Conservation (phyloP, 208 protist genomes). For the Sergeia podlipaevii region DNA sequence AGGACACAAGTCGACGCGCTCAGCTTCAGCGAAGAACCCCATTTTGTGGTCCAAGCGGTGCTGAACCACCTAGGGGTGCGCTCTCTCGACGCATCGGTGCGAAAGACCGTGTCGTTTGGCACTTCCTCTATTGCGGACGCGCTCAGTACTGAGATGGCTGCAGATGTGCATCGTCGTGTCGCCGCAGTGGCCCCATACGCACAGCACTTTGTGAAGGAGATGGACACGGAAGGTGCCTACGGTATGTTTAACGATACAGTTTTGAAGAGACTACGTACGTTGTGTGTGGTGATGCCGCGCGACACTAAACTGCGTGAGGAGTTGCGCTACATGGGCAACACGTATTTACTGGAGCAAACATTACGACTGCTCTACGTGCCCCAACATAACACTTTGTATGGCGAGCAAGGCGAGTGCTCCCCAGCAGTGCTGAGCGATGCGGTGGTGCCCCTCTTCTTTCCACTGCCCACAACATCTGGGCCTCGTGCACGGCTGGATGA, state of each 20-base stretch:
- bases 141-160: too few species aligned
- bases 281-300: constrained; percentile 31
- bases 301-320: constrained; percentile 13
- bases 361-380: constrained; percentile 51
- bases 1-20: constrained; percentile 33
- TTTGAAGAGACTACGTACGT: constrained; percentile 20
- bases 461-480: constrained; percentile 7
- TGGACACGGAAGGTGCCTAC: constrained; percentile 35
- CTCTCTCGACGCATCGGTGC: constrained; percentile 28
- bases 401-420: constrained; percentile 33
- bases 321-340: constrained; percentile 17
- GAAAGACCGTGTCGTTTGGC: constrained; percentile 31
- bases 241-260: constrained; percentile 16
- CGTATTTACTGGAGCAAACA: constrained; percentile 26
- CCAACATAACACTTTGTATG: constrained; percentile 74
- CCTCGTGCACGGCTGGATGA: constrained; percentile 11
- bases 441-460: constrained; percentile 45
- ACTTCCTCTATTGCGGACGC: constrained; percentile 12
- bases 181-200: constrained; percentile 33
- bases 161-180: constrained; percentile 38
- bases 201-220: constrained; percentile 27
- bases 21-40: constrained; percentile 30
- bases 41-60: constrained; percentile 40
- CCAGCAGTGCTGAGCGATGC: constrained; percentile 35
- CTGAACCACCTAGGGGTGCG: constrained; percentile 39